A percentile compares a stretch with the other conserved stretches of the same genome.
phyloP scores from a whole-genome alignment of 805 yeast genomes.

The Wickerhamiella parazyma region DNA sequence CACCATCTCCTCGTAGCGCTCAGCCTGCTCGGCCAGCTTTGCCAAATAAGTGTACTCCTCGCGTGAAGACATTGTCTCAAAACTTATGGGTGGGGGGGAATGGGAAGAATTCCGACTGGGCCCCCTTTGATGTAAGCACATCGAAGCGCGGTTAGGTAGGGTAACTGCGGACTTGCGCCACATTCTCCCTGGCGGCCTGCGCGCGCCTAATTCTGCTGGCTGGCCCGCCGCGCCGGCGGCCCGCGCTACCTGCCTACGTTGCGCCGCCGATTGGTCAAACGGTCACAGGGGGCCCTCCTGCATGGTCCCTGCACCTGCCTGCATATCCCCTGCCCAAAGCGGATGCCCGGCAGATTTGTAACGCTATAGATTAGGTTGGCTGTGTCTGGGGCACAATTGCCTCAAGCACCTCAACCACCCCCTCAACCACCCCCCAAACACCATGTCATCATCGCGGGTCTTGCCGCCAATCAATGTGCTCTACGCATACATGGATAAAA shows the following conservation, averaged over 20 bases:
- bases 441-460: conserved; percentile 31
- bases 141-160: conserved; percentile 5
- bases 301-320: not conserved
- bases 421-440: too few relatives aligned
- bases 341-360: too few relatives aligned
- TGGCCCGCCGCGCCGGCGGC: too few relatives aligned
- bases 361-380: too few relatives aligned
- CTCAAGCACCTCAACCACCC: too few relatives aligned
- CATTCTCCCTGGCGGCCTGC: not conserved
- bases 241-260: too few relatives aligned
- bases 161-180: conserved; percentile 9
- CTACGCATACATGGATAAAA: conserved; percentile 75
- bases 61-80: conserved; percentile 39
- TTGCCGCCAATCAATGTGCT: conserved; percentile 88
- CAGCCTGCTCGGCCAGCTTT: conserved; percentile 98
- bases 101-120: conserved; percentile 5
- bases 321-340: not conserved
- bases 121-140: conserved; percentile 8
- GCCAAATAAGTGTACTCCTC: conserved; percentile 98
- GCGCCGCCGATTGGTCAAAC: not conserved
- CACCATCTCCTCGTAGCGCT: conserved; percentile 99
- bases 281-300: not conserved
- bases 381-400: too few relatives aligned
- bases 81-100: conserved; percentile 4
- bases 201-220: not conserved